Base-by-base conservation (phyloP, 345 rosid genomes). In the Lepidium africanum region DNA sequence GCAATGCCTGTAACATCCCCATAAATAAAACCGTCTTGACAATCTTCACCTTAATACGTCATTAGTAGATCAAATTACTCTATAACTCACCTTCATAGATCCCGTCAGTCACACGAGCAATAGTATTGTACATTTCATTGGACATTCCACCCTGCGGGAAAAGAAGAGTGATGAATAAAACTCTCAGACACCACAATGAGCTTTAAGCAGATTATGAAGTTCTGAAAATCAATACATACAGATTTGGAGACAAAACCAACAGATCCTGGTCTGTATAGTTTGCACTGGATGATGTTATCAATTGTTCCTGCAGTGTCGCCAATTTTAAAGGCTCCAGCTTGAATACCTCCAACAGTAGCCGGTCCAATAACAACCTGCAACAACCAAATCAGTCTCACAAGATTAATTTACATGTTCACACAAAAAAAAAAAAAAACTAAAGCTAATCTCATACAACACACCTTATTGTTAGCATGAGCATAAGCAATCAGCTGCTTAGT, bases 301-400 rank as follows among this genome's bases (percentile, higher is more conserved):
- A 91, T 85, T 59, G 99, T 94, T 80, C 99, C 99, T 50, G 99
- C 97, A 82, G 99, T 94, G 84, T 94, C 99, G 48, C 97, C 97
- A 41, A 90, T 90, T 79, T 86, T 90, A 81, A 90, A 88, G 59
- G 97, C 96, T 72, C 97, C 97, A 70, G 92, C 99, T 83, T 91
- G 97, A 78, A 91, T 79, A 77, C 97, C 97, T 72, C 97, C 97
- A 57, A 90, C 97, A 47, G 97, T 88, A 68, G 97, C 97, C 5
- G 95, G 95, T 70, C 97, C 97, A 64, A 90, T 83, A 65, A 90
- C 85, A 86, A 90, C 95, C 97, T 90, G 76, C 45, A 80, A 47
- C 36, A 33, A 47, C n/a, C 16, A 3, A 54, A 56, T 55, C 55
- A 62, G 7, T 61, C 62, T 40, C 71, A 57, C 36, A 47, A 46